These are phyloP conservation scores for Botryotinia convoluta DNA, from an alignment of 2,329 filamentous ascomycete genomes.

Conservation along the genomic window DNA sequence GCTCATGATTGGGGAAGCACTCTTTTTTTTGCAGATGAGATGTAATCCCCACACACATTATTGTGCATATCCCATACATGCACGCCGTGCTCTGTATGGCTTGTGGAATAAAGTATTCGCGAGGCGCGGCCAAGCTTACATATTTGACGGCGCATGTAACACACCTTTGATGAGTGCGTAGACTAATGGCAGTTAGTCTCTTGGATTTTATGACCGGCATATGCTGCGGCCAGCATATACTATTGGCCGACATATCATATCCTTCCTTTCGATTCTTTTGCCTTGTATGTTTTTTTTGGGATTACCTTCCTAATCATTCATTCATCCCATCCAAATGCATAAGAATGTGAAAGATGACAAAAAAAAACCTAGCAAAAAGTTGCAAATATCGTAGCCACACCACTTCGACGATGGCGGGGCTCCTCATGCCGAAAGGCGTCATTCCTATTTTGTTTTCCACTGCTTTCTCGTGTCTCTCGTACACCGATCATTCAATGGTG, in stretches of 20 bases:
- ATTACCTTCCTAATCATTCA: neutral
- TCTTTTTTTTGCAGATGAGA: conserved; percentile 10
- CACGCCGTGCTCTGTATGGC: neutral
- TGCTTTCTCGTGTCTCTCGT: conserved; percentile 9
- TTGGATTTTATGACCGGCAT: conserved; percentile 10
- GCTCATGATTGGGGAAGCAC: neutral
- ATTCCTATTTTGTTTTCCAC: conserved; percentile 11
- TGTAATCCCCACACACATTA: conserved; percentile 5
- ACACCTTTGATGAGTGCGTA: neutral
- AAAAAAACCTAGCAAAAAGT: neutral
- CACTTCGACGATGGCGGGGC: conserved; percentile 9
- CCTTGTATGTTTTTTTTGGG: neutral
- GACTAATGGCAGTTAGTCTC: neutral
- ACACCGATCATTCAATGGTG: conserved; percentile 5
- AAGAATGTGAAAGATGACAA: neutral
- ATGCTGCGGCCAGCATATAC: conserved; percentile 8
- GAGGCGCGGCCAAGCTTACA: conserved; percentile 17
- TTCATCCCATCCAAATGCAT: neutral
- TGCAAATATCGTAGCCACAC: neutral
- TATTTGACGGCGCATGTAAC: conserved; percentile 11
- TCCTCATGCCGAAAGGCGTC: conserved; percentile 20
- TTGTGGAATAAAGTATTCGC: conserved; percentile 12
- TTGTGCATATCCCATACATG: conserved; percentile 5
- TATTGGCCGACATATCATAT: neutral
- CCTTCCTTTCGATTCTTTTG: neutral